phyloP scores from a whole-genome alignment of 2,329 filamentous ascomycete species.

The Westerdykella sp. region DNA sequence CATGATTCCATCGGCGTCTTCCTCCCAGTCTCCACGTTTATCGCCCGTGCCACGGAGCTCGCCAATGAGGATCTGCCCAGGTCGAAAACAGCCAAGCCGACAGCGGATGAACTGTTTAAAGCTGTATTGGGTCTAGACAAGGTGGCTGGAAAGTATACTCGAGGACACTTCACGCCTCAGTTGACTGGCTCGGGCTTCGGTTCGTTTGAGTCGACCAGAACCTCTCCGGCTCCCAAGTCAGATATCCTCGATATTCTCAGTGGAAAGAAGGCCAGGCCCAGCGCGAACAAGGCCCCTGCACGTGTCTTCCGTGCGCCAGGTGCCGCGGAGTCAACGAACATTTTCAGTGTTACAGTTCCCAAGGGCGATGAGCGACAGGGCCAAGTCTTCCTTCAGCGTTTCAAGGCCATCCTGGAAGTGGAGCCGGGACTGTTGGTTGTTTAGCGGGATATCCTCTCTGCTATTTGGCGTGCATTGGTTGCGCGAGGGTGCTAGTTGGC shows the following conservation, averaged over 20 bases:
- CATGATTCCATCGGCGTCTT: slow-evolving; percentile 70
- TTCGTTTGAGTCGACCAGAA: slow-evolving; percentile 24
- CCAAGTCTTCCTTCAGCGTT: slow-evolving; percentile 72
- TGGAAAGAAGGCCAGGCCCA: slow-evolving; percentile 25
- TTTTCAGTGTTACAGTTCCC: slow-evolving; percentile 76
- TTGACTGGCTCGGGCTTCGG: slow-evolving; percentile 47
- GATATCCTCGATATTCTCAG: slow-evolving; percentile 80
- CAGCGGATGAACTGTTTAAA: slow-evolving; percentile 80
- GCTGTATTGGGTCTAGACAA: slow-evolving; percentile 69
- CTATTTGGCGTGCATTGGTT: neutral
- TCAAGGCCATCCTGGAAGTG: slow-evolving; percentile 66
- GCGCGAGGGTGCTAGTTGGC: no score
- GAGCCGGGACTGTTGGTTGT: slow-evolving; percentile 37
- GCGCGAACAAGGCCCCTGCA: slow-evolving; percentile 24
- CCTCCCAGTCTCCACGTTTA: slow-evolving; percentile 79
- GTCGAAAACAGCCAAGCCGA: slow-evolving; percentile 57
- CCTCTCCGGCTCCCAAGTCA: slow-evolving; percentile 45
- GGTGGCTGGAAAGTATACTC: slow-evolving; percentile 42
- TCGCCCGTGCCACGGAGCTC: slow-evolving; percentile 74
- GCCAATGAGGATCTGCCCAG: slow-evolving; percentile 82
- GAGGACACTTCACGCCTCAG: slow-evolving; percentile 65
- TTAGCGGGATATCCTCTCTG: slow-evolving; percentile 9
- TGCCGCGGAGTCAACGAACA: slow-evolving; percentile 54
- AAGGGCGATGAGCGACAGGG: slow-evolving; percentile 77
- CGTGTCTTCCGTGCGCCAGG: slow-evolving; percentile 20